Percentiles rank a stretch among this genome's conserved stretches.
Conservation (phyloP, 1,284 basidiomycete species). For the Leccinum laetum region DNA sequence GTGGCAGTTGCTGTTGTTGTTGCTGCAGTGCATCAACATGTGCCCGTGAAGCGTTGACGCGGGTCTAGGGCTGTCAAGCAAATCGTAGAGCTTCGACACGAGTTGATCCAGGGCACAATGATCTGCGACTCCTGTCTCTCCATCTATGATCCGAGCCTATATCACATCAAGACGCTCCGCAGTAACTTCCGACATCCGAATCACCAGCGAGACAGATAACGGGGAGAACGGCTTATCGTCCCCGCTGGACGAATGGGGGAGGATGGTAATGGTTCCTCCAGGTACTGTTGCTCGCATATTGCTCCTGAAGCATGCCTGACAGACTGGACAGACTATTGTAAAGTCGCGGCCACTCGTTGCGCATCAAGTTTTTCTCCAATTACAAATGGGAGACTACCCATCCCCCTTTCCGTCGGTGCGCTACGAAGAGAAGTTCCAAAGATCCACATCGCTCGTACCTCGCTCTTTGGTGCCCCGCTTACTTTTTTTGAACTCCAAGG, state of each 20-base stretch:
- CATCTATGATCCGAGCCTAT: too few relatives aligned
- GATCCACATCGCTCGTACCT: too few relatives aligned
- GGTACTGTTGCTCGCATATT: neutral
- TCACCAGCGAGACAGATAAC: neutral
- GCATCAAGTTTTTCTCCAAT: too few relatives aligned
- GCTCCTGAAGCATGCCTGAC: neutral
- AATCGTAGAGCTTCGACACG: conserved; percentile 30
- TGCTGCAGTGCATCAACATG: conserved; percentile 16
- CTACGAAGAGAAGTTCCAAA: neutral
- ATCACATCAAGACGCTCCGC: too few relatives aligned
- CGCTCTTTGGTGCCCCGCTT: too few relatives aligned
- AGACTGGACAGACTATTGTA: neutral
- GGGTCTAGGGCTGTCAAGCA: conserved; percentile 30
- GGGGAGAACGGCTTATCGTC: neutral
- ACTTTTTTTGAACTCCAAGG: neutral
- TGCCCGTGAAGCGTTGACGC: conserved; percentile 23
- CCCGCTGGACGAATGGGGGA: neutral
- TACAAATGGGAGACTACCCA: too few relatives aligned
- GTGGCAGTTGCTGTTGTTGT: neutral
- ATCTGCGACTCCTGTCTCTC: too few relatives aligned
- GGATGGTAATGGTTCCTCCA: neutral
- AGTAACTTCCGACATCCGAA: too few relatives aligned
- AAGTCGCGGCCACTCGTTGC: neutral
- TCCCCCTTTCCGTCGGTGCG: neutral
- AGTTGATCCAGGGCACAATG: conserved; percentile 19